phyloP scores from a whole-genome alignment of 441 rosid species.

The Aquilaria agallochum region DNA sequence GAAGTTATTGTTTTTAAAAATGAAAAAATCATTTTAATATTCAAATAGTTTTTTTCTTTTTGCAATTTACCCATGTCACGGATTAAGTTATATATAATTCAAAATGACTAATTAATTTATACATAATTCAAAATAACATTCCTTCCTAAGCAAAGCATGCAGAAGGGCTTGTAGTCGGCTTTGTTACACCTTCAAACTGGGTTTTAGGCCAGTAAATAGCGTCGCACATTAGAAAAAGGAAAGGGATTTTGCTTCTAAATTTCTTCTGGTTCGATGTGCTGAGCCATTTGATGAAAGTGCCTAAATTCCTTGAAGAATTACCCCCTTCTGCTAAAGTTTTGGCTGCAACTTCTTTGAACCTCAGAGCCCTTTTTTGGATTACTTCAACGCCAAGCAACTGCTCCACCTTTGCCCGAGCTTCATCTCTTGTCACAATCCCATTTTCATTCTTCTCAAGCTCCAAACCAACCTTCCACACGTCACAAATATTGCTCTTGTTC shows the following conservation, averaged over 20 bases:
- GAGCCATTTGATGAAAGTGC: slow-evolving; percentile 21
- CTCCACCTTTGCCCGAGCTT: slow-evolving; percentile 22
- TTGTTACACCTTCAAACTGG: no score
- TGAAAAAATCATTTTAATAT: no score
- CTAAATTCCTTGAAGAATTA: slow-evolving; percentile 9
- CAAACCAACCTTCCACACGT: slow-evolving; percentile 28
- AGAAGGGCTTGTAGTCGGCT: no score
- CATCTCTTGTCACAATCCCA: slow-evolving; percentile 17
- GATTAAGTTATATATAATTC: no score
- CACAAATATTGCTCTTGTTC: slow-evolving; percentile 21
- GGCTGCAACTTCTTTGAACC: slow-evolving; percentile 7
- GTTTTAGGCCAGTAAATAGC: no score
- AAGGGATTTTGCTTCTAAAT: not conserved
- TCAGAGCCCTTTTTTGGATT: slow-evolving; percentile 8
- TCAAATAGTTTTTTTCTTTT: no score
- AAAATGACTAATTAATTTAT: no score
- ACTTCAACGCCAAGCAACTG: slow-evolving; percentile 4
- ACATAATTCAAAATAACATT: no score
- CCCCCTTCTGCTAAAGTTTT: slow-evolving; percentile 16
- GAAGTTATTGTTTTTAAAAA: no score
- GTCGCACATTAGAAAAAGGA: not conserved
- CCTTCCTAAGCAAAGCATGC: no score
- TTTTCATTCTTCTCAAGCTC: slow-evolving; percentile 6
- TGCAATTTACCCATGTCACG: no score
- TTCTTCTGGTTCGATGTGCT: no score